Conservation (phyloP, 345 rosid genomes). For the Euphorbia lathyris region DNA sequence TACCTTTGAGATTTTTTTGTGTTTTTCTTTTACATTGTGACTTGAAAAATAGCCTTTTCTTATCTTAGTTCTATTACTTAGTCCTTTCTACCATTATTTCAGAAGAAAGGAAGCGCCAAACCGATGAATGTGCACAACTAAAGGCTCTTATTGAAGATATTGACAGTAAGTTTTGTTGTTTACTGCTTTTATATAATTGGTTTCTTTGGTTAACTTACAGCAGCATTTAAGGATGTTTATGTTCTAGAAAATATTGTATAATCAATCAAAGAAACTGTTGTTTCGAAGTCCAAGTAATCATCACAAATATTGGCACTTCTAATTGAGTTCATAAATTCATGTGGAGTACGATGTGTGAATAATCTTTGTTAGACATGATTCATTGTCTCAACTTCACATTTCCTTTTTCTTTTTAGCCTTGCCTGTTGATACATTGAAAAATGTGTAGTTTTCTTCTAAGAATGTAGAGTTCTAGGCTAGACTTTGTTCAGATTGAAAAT, state of each 20-base stretch:
- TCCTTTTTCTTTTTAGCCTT: background rate
- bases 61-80: constrained; percentile 7
- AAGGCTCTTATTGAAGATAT: constrained; percentile 64
- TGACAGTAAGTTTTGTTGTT: constrained; percentile 50
- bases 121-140: constrained; percentile 57
- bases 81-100: constrained; percentile 23
- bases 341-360: background rate
- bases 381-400: background rate
- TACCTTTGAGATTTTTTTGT: background rate
- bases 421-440: background rate
- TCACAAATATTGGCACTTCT: background rate
- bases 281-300: background rate
- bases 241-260: background rate
- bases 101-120: constrained; percentile 60
- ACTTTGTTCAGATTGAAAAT: background rate
- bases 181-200: background rate
- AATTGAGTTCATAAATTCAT: background rate
- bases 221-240: background rate
- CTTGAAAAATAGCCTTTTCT: background rate
- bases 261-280: background rate
- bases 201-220: background rate
- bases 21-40: background rate
- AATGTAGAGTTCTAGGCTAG: background rate
- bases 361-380: background rate
- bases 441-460: background rate